Percentiles rank a stretch among this genome's conserved stretches.
Conservation (phyloP, 805 yeast genomes). For the Lipomyces oligophaga region DNA sequence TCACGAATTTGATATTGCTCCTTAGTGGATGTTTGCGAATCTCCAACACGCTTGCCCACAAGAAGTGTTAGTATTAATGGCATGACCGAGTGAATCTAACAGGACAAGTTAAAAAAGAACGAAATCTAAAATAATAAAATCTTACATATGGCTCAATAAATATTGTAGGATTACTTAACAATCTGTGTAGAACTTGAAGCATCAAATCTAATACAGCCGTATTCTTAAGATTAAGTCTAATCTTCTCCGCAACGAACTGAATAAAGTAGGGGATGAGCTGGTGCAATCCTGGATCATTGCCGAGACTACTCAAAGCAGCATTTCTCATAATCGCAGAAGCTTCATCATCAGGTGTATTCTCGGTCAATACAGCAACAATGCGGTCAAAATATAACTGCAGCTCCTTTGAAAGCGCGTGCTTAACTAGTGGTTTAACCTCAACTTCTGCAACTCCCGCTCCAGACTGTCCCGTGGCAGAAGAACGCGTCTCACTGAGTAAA, state of each 20-base stretch:
- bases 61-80: conserved; percentile 91
- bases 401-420: conserved; percentile 92
- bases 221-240: conserved; percentile 79
- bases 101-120: background rate
- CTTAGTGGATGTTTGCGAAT: conserved; percentile 36
- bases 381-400: conserved; percentile 89
- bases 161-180: conserved; percentile 75
- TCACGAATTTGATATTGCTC: conserved; percentile 67
- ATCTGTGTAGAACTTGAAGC: conserved; percentile 82
- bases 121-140: background rate
- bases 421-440: conserved; percentile 83
- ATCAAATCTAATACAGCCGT: conserved; percentile 70
- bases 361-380: conserved; percentile 71
- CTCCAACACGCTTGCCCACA: conserved; percentile 84
- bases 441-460: conserved; percentile 44
- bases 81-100: conserved; percentile 87
- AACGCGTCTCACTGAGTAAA: conserved; percentile 29
- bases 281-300: conserved; percentile 92
- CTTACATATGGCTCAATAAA: conserved; percentile 70
- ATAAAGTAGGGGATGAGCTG: conserved; percentile 95
- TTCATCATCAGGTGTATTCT: conserved; percentile 42
- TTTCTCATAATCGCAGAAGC: conserved; percentile 53
- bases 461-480: conserved; percentile 34
- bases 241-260: conserved; percentile 90
- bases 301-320: conserved; percentile 80